phyloP scores from a whole-genome alignment of 2,329 filamentous ascomycete species.

The Colletotrichum sp. region DNA sequence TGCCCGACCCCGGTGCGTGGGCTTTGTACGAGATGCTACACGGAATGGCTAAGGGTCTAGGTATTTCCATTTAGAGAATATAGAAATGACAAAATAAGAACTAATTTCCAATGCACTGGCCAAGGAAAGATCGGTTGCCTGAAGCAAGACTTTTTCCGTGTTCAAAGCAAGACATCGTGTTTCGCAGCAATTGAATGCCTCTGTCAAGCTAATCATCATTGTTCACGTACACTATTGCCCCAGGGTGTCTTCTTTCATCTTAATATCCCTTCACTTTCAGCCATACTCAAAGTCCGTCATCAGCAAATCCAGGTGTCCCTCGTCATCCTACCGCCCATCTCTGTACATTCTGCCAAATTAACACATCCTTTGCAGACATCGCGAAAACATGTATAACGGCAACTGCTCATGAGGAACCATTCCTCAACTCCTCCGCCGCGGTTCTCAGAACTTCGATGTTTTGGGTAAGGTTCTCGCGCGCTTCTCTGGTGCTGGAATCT shows the following conservation, averaged over 20 bases:
- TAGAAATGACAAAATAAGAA: background rate
- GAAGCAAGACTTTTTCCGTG: no score
- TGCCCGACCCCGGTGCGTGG: conserved; percentile 36
- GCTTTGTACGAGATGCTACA: conserved; percentile 31
- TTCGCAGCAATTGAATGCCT: accelerated
- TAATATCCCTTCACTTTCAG: background rate
- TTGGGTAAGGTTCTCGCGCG: background rate
- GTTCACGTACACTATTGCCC: background rate
- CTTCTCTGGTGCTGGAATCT: conserved; percentile 32
- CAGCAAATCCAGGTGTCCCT: background rate
- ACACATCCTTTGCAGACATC: background rate
- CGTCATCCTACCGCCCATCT: background rate
- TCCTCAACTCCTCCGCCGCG: background rate
- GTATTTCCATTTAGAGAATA: background rate
- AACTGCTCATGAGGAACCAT: background rate
- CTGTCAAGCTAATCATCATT: background rate
- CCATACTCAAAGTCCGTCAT: background rate
- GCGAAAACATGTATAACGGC: accelerated
- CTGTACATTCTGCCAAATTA: background rate
- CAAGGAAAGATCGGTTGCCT: background rate
- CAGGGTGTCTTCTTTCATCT: background rate
- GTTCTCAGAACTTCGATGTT: background rate
- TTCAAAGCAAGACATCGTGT: no score
- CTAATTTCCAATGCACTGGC: background rate
- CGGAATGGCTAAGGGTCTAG: background rate